Conservation (phyloP, 176 grass and related monocot species). For the Neostapfia colusana region DNA sequence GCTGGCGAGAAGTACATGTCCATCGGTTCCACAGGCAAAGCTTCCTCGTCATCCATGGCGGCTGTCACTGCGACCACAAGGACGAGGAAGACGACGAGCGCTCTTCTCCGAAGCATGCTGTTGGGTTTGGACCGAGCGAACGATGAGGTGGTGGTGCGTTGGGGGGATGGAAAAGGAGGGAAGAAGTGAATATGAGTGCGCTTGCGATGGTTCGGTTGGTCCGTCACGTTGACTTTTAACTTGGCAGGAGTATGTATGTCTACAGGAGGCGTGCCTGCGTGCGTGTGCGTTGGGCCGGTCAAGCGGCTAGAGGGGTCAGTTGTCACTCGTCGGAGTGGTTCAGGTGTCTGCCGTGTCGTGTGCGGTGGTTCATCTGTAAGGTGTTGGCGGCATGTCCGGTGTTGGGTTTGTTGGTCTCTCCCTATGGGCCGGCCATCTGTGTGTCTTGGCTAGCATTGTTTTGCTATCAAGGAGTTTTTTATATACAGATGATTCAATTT, state of each 20-base stretch:
- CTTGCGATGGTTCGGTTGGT: not conserved
- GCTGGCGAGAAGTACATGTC: conserved; percentile 53
- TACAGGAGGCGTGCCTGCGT: not conserved
- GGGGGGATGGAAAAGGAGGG: not conserved
- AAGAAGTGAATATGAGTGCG: not conserved
- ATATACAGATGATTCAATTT: no score
- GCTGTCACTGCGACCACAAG: not conserved
- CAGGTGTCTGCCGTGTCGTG: no score
- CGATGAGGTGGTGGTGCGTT: not conserved
- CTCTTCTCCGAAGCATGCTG: conserved; percentile 1
- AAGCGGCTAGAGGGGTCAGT: no score
- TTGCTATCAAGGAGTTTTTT: no score
- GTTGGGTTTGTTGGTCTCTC: no score
- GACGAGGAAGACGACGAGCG: not conserved
- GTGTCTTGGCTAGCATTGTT: no score
- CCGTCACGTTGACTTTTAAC: conserved; percentile 21
- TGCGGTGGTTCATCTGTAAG: no score
- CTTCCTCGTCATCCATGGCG: not conserved
- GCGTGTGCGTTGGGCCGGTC: no score
- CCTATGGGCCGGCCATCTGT: no score
- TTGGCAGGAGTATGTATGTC: no score
- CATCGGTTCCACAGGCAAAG: conserved; percentile 36
- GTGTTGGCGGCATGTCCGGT: no score
- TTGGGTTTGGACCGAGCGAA: not conserved
- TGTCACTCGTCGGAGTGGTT: no score